Evolutionary conservation across 768 basidiomycete species (phyloP).

Genomic region (Mrakia hoshinonis): DNA sequence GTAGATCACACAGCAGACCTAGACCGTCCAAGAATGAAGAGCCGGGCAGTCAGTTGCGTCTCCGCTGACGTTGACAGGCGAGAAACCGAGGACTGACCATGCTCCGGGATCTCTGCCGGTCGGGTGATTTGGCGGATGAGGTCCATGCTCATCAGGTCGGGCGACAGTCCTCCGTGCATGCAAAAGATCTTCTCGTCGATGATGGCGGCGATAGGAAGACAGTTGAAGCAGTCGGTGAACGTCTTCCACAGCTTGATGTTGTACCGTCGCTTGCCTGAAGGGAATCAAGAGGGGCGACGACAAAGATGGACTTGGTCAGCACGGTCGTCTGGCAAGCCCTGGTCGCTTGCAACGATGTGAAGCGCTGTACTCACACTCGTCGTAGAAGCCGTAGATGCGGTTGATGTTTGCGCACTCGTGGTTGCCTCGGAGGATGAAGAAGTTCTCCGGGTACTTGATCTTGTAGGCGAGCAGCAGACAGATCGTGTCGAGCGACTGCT

Average conservation of each 20-base stretch:
- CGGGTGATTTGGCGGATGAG: constrained; percentile 31
- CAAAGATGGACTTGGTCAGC: neutral
- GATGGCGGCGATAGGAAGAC: neutral
- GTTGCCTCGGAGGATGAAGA: constrained; percentile 97
- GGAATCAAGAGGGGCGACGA: neutral
- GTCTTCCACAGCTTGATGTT: constrained; percentile 33
- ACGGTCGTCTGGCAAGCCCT: neutral
- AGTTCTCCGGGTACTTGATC: constrained; percentile 97
- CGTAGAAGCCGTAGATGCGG: constrained; percentile 99
- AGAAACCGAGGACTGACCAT: constrained; percentile 17
- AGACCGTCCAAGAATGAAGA: neutral
- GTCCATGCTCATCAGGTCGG: constrained; percentile 32
- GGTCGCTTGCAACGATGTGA: neutral
- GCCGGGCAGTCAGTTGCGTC: neutral
- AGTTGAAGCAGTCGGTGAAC: constrained; percentile 32
- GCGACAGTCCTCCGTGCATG: constrained; percentile 27
- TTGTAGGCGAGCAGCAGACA: constrained; percentile 98
- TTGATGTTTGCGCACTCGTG: constrained; percentile 99
- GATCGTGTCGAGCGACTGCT: constrained; percentile 97
- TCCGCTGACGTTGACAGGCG: neutral
- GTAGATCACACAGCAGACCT: constrained; percentile 32
- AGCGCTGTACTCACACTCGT: constrained; percentile 77
- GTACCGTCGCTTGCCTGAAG: constrained; percentile 30
- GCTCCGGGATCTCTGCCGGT: too few species aligned
- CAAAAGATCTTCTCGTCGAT: constrained; percentile 30